A percentile compares a stretch with the other conserved stretches of the same genome.
Conservation (phyloP, 2,329 filamentous ascomycete species). For the Hymenoscyphus fraxineus region DNA sequence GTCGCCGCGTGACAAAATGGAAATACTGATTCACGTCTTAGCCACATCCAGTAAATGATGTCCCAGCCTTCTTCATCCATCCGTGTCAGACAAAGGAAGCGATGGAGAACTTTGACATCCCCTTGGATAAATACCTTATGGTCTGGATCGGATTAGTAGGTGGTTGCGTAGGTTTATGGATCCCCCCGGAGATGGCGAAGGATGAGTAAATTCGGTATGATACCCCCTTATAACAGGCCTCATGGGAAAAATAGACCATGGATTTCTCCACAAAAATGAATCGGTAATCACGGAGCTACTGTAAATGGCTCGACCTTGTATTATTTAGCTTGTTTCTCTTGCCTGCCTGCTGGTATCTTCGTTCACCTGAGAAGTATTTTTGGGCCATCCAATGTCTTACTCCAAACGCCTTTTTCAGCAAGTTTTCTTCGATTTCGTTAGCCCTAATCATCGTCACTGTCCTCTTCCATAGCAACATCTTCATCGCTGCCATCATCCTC, state of each 20-base stretch:
- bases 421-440: constrained; percentile 4
- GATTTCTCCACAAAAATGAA: not conserved
- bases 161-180: constrained; percentile 70
- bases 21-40: constrained; percentile 13
- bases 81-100: constrained; percentile 85
- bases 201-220: constrained; percentile 1
- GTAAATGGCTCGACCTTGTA: constrained; percentile 1
- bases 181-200: constrained; percentile 65
- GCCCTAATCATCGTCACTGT: constrained; percentile 37
- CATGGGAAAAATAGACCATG: not conserved
- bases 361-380: constrained; percentile 14
- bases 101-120: constrained; percentile 61
- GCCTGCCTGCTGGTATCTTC: constrained; percentile 6
- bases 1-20: not conserved
- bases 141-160: constrained; percentile 89
- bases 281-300: not conserved
- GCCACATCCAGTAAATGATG: constrained; percentile 70
- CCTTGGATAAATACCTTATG: constrained; percentile 70
- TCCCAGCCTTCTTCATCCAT: constrained; percentile 85
- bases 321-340: constrained; percentile 5
- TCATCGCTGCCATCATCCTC: constrained; percentile 65
- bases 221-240: not conserved
- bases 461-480: constrained; percentile 66
- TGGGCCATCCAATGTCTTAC: constrained; percentile 14
- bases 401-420: constrained; percentile 27